Evolutionary conservation across 2,329 filamentous ascomycete species (phyloP), one percentile per base, ranked within the genome.

Genomic region (Aspergillus novoparasiticus): DNA sequence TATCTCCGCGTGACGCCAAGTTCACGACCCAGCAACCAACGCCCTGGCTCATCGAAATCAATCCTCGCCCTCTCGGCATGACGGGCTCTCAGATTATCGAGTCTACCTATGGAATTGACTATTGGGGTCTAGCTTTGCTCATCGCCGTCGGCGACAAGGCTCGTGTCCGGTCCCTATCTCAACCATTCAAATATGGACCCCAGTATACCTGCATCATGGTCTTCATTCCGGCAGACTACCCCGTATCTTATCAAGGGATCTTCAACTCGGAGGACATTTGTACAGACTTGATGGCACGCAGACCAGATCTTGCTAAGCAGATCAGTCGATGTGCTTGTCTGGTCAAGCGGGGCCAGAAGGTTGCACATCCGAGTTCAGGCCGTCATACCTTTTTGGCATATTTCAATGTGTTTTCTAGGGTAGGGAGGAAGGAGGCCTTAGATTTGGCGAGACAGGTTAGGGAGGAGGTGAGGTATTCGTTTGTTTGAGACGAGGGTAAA

Each of bases 21-120:
- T 28, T 50, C 12, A 2, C 14, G 14, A 39, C 21, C 6, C 26
- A n/a, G 19, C 10, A n/a, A 16, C 26, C 12, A 30, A 28, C 12
- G 4, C n/a, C 59, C 1, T 65, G 56, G 41, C 53, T 65, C 0
- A 59, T 65, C 4, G 64, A 65, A 26, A 59, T 65, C 1, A 65
- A 65, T 12, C 55, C 61, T 3, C 58, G 64, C 10, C 50, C 51
- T 9, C 50, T 58, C 4, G 61, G 61, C 0, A 43, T 51, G 30
- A n/a, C 26, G 3, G 61, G 36, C 10, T 43, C 51, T 5, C 41
- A 21, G 2, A 39, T 32, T 4, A 43, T 59, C n/a, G 43, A 61
- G 14, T 36, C 23, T 0, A 60, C 58, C 4, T 66, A 64, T 34
- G 62, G 64, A 2, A 54, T 66, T 16, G 62, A 66, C 26, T 66